Conservation (phyloP, 441 rosid genomes). For the Eutrema salsugineum region DNA sequence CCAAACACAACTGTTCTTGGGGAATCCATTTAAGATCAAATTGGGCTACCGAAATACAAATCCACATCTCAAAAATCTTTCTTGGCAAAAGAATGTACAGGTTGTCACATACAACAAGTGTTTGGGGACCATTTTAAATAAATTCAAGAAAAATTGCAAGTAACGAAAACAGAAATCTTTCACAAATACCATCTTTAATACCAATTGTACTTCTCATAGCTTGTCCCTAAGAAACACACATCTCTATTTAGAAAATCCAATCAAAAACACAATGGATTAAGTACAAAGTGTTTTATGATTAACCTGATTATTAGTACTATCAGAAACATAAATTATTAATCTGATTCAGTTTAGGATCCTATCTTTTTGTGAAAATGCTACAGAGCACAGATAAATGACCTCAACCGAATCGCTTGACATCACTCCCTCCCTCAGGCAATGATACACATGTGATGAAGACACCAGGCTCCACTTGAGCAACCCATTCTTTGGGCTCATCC, state of each 20-base stretch:
- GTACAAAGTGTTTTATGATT: not conserved
- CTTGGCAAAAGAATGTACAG: constrained; percentile 22
- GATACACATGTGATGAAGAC: constrained; percentile 86
- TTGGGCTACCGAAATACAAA: constrained; percentile 12
- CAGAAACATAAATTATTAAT: no score
- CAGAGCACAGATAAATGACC: constrained; percentile 29
- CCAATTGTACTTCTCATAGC: not conserved
- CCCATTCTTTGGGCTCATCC: constrained; percentile 91
- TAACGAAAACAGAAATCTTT: not conserved
- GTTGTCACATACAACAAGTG: not conserved
- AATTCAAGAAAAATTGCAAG: constrained; percentile 14
- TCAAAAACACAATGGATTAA: not conserved
- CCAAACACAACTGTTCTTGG: constrained; percentile 20
- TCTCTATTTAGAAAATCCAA: not conserved
- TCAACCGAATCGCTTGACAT: constrained; percentile 88
- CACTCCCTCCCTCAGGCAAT: constrained; percentile 76
- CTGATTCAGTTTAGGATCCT: not conserved
- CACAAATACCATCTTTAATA: constrained; percentile 1
- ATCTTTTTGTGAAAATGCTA: not conserved
- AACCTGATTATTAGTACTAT: no score
- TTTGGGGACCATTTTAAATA: constrained; percentile 25
- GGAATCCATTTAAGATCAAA: constrained; percentile 8
- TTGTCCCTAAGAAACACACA: constrained; percentile 8
- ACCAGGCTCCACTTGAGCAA: constrained; percentile 96
- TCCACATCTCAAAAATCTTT: constrained; percentile 25